phyloP scores from a whole-genome alignment of 2,329 filamentous ascomycete species.

The Tolypocladium guangdongense region DNA sequence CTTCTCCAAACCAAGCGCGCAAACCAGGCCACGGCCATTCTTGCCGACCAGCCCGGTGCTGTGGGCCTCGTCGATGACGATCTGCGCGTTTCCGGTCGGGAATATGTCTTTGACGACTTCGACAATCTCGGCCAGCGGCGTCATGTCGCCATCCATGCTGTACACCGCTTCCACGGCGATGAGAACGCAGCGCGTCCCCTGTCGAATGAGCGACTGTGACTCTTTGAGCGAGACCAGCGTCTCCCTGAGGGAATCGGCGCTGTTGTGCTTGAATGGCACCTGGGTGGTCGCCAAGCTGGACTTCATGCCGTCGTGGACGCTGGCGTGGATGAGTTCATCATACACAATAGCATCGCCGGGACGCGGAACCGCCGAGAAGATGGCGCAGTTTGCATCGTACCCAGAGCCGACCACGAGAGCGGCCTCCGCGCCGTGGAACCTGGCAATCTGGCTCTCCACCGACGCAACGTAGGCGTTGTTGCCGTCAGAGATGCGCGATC shows the following conservation, averaged over 20 bases:
- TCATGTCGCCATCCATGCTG: too few relatives aligned
- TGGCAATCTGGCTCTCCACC: background rate
- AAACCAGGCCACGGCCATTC: too few relatives aligned
- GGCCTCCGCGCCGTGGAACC: constrained; percentile 34
- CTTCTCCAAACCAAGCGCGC: too few relatives aligned
- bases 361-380: constrained; percentile 37
- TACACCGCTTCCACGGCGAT: too few relatives aligned
- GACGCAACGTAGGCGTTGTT: background rate
- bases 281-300: constrained; percentile 36
- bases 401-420: constrained; percentile 52
- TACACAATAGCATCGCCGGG: constrained; percentile 47
- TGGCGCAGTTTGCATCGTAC: constrained; percentile 41
- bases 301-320: constrained; percentile 54
- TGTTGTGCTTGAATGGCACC: constrained; percentile 36
- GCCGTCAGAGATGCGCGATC: background rate
- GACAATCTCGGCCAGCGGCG: too few relatives aligned
- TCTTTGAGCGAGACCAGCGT: too few relatives aligned
- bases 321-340: constrained; percentile 58
- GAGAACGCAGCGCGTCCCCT: too few relatives aligned
- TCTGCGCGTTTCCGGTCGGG: too few relatives aligned
- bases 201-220: too few relatives aligned
- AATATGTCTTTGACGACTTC: too few relatives aligned
- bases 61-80: too few relatives aligned
- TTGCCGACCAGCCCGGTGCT: too few relatives aligned
- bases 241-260: constrained; percentile 8